Base-by-base conservation (phyloP, 169 alveolate species). In the Eimeria brunetti region DNA sequence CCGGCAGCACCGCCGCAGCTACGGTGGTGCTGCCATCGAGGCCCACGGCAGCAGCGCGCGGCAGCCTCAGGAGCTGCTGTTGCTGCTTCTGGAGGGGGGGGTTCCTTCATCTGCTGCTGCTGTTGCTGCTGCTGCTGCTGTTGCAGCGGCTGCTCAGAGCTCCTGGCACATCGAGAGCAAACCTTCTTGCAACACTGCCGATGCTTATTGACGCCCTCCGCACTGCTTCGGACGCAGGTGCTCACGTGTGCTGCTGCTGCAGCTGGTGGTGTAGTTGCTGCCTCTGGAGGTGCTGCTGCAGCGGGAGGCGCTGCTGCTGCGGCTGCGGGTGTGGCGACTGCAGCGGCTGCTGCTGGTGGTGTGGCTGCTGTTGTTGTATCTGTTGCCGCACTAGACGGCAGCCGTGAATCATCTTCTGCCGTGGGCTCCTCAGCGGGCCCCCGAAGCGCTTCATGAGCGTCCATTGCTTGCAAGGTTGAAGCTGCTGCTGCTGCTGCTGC, bases 121-220 rank as follows among this genome's bases (percentile, higher is more conserved):
- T 27, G 46, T 80, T 58, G 91, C 80, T 36, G 69, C 53, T 33
- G 64, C 94, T n/a, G 62, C 38, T 41, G 69, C 60, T 56, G 69
- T 49, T 16, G 89, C 51, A 51, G 89, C 73, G 49, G 89, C 89
- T 81, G 84, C 78, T 24, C 91, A 58, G 62, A 56, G 53, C 30
- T 2, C 56, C 69, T 56, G 14, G 51, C 6, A 24, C 73, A 38
- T 24, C 38, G 46, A 38, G 41, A 56, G 75, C 33, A 38, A 11
- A 53, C 78, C 78, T 56, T 62, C 36, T 20, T 60, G 91, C 80
- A 20, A 44, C 78, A 24, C 84, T 67, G 84, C 6, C 69, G n/a
- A 36, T 64, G 85, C 67, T 78, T 38, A 12, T 44, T 88, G 73
- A 58, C n/a, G 9, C 94, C 56, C 46, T 44, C 84, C 24, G 53